Conservation (phyloP, 257 asterid species). For the Verbena officinalis region DNA sequence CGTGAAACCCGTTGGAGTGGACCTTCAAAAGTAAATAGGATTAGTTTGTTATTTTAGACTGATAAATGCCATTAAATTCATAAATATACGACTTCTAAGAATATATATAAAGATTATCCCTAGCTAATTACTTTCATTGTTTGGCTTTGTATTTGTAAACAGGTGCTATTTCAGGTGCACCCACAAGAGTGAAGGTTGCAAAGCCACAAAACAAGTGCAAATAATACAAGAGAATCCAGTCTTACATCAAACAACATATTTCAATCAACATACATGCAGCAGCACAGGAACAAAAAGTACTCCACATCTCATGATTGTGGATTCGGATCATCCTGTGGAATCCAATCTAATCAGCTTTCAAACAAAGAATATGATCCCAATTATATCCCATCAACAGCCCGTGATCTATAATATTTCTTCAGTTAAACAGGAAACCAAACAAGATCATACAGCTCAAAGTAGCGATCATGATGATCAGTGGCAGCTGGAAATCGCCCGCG, state of each 20-base stretch:
- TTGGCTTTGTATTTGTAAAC: conserved; percentile 1
- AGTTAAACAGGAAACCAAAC: conserved; percentile 29
- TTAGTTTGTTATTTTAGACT: too few species aligned
- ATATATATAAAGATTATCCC: too few species aligned
- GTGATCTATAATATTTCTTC: not conserved
- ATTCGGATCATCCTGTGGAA: conserved; percentile 31
- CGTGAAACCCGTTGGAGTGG: too few species aligned
- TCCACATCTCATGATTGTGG: conserved; percentile 31
- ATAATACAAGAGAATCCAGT: conserved; percentile 34
- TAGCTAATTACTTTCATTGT: not conserved
- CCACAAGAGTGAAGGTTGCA: conserved; percentile 64
- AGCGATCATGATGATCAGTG: conserved; percentile 32
- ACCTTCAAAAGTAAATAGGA: too few species aligned
- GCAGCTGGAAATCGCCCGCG: conserved; percentile 37
- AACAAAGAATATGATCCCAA: conserved; percentile 9
- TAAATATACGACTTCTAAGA: too few species aligned
- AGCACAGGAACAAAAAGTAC: not conserved
- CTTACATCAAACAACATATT: conserved; percentile 58
- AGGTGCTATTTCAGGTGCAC: conserved; percentile 86
- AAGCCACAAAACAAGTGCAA: conserved; percentile 75
- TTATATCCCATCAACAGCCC: not conserved
- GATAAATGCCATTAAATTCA: too few species aligned
- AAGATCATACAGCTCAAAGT: conserved; percentile 10
- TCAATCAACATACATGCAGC: conserved; percentile 62
- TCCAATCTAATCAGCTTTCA: conserved; percentile 48